Evolutionary conservation across 306 rosid species (phyloP), one percentile per base, ranked within the genome.

Genomic region (Crotalaria pallida): DNA sequence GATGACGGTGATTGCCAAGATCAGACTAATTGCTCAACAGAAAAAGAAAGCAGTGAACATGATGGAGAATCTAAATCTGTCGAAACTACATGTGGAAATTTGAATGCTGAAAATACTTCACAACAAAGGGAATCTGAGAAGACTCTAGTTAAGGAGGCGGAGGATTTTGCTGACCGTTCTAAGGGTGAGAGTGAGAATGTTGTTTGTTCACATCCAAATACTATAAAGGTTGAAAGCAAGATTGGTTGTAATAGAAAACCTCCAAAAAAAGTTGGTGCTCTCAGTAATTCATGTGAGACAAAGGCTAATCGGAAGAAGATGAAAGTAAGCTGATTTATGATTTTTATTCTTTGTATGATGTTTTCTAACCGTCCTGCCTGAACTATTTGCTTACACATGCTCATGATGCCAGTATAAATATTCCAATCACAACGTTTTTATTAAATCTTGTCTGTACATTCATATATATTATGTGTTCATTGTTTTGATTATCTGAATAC

Each of bases 1-100:
- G 96, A 91, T 43, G 92, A 88, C 56, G 91, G 95, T 9, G 97
- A 87, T 80, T 94, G 98, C 81, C 96, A 83, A 56, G 94, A 88
- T 45, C 94, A 90, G 79, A 82, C 85, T 38, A 90, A 83, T 80
- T 82, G 83, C 81, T 82, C 83, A 13, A 58, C 82, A 10, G 98
- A 83, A 73, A 92, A 88, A 65, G 98, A 88, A 80, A 69, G 79
- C 18, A 87, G 77, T 26, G 97, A 89, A 74, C 84, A 81, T 26
- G 94, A 87, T 67, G 83, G 83, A 59, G 93, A 92, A 58, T 82
- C 88, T 58, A 89, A 88, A 88, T 89, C 78, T 75, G 87, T 84
- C 85, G 91, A 88, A 83, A 89, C 77, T 78, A 88, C 89, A n/a
- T 81, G 82, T 65, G 70, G 65, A 33, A 66, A 44, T 74, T 66